phyloP scores from a whole-genome alignment of 176 grass and related monocot species.

The Avena sativa region DNA sequence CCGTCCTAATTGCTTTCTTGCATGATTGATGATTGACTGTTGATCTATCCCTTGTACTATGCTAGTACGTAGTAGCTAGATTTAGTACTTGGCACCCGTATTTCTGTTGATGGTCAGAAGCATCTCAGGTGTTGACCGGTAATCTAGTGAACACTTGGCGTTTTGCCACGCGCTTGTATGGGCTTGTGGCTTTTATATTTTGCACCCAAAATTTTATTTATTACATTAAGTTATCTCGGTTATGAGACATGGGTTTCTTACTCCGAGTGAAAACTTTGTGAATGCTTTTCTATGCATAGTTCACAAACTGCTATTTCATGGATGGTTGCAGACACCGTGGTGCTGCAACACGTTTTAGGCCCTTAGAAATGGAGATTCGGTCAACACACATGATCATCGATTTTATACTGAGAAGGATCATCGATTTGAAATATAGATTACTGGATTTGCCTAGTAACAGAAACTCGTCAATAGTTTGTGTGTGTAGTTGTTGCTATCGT shows the following conservation, averaged over 20 bases:
- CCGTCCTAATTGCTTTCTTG: background rate
- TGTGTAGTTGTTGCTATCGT: background rate
- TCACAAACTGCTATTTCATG: background rate
- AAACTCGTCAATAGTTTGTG: background rate
- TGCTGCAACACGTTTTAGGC: background rate
- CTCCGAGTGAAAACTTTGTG: background rate
- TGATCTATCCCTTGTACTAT: background rate
- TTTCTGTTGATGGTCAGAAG: background rate
- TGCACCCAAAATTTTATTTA: background rate
- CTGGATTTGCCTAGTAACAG: background rate
- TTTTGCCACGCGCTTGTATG: background rate
- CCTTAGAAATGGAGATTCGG: background rate
- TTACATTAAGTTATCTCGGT: background rate
- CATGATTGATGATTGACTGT: background rate
- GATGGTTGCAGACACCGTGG: background rate
- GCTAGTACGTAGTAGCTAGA: background rate
- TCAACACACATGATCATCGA: background rate
- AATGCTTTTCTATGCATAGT: background rate
- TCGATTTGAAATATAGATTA: background rate
- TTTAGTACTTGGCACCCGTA: background rate
- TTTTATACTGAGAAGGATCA: background rate
- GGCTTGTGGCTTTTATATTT: background rate
- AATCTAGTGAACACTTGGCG: background rate
- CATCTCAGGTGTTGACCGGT: background rate
- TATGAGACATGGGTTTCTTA: background rate